Base-by-base conservation (phyloP, 2,329 filamentous ascomycete genomes). In the Chaetomium sp. region DNA sequence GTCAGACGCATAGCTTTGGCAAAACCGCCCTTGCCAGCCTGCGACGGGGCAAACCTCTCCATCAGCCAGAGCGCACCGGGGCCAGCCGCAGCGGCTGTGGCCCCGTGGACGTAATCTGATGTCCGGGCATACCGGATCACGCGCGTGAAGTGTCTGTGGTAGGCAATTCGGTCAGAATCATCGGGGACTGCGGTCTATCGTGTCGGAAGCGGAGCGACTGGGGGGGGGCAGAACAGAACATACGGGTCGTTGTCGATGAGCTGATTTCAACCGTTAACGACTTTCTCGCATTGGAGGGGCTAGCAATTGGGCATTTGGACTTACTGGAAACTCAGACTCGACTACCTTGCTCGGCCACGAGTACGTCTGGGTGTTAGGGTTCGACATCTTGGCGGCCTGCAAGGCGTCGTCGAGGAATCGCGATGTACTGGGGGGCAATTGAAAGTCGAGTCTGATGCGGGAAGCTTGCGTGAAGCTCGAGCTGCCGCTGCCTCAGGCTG, bases 241-340 rank as follows among this genome's bases (percentile, higher is more conserved):
- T 91, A 96, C 91, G 94, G 94, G 75, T 99, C 94, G 78, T 89
- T 95, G 79, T 99, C 94, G 75, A 99, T 97, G 77, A 97, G 88
- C 94, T 99, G 76, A 64, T 64, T 68, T 68, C 44, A 27, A 27
- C 19, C 2, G 48, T 36, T 35, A 50, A 62, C 54, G 61, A 61
- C 14, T 52, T 34, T 36, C 33, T 5, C 32, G 27, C 47, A 38
- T 40, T 41, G 11, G 11, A 53, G 41, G 37, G 32, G 49, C 9
- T 19, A 40, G 53, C 59, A 63, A 66, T 67, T 66, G 56, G 45
- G 9, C 35, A 37, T 27, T 5, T 7, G 36, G 36, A 62, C 89
- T 68, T 77, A 97, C 94, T 57, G 92, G 92, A 72, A 89, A 97
- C 59, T 94, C 86, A 66, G 88, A 89, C 71, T 86, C 79, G 66